These are phyloP conservation scores for Nannizzia gypsea DNA, from an alignment of 2,329 filamentous ascomycete species.

Conservation along the genomic window DNA sequence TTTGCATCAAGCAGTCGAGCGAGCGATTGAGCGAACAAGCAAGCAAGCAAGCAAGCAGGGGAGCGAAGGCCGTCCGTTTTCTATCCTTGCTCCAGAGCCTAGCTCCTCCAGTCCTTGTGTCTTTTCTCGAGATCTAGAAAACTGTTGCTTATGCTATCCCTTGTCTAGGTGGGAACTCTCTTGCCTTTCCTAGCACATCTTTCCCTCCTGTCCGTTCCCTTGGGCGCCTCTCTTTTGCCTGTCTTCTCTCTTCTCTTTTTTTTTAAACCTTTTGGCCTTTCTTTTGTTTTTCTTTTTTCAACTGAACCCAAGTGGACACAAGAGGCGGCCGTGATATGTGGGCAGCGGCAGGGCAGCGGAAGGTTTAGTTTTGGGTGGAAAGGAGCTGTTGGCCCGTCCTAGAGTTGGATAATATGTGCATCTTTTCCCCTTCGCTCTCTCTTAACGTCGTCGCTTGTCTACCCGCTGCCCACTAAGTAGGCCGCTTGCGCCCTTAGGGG, in stretches of 20 bases:
- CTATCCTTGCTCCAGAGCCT: background rate
- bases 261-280: background rate
- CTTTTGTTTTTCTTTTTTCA: background rate
- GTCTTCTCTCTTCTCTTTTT: background rate
- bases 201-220: background rate
- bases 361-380: background rate
- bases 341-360: background rate
- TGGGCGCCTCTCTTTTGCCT: background rate
- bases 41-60: background rate
- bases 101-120: background rate
- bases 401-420: background rate
- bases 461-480: background rate
- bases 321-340: background rate
- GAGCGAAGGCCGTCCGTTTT: background rate
- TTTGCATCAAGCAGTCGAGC: background rate
- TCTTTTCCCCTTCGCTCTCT: background rate
- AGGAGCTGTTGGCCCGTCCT: background rate
- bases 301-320: background rate
- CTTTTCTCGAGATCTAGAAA: constrained; percentile 1
- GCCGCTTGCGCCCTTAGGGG: background rate
- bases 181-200: background rate
- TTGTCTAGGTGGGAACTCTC: background rate
- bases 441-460: background rate
- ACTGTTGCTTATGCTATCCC: constrained; percentile 2
- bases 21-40: no score